phyloP scores from a whole-genome alignment of 495 filamentous ascomycete species.

The Xylaria cubensis region DNA sequence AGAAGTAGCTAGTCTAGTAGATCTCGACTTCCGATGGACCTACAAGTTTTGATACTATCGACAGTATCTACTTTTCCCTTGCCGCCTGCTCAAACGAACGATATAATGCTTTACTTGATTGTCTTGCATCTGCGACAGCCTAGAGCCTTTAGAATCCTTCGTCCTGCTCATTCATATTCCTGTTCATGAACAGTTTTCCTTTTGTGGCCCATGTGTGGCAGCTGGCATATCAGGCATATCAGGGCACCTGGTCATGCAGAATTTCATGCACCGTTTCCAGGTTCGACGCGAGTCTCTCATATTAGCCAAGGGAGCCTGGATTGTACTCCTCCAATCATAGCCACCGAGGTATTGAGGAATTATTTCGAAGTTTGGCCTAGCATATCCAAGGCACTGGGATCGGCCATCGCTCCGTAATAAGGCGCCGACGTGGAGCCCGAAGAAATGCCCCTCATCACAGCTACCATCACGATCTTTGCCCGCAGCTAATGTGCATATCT shows the following conservation, averaged over 20 bases:
- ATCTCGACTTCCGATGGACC: not conserved
- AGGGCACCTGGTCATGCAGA: slow-evolving; percentile 20
- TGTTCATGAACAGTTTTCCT: not conserved
- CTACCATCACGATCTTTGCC: slow-evolving; percentile 22
- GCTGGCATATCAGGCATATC: not conserved
- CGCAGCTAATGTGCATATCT: slow-evolving; percentile 26
- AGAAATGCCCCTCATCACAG: slow-evolving; percentile 24
- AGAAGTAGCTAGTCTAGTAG: not conserved
- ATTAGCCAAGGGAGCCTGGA: slow-evolving; percentile 20
- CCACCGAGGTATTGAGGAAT: not conserved
- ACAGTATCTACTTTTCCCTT: not conserved
- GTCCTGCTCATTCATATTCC: not conserved
- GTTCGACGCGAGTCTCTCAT: slow-evolving; percentile 15
- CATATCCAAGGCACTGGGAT: slow-evolving; percentile 27
- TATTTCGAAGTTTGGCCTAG: slow-evolving; percentile 6
- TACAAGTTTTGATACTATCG: not conserved
- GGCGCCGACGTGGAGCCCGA: slow-evolving; percentile 27
- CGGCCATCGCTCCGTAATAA: slow-evolving; percentile 25
- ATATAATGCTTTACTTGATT: not conserved
- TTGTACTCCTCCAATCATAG: slow-evolving; percentile 9
- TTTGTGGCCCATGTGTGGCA: slow-evolving; percentile 1
- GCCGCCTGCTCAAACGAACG: not conserved
- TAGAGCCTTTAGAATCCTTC: not conserved
- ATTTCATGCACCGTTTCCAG: slow-evolving; percentile 27
- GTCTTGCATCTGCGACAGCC: not conserved